Conservation (phyloP, 2,329 filamentous ascomycete species). For the Cladosporium sp. region DNA sequence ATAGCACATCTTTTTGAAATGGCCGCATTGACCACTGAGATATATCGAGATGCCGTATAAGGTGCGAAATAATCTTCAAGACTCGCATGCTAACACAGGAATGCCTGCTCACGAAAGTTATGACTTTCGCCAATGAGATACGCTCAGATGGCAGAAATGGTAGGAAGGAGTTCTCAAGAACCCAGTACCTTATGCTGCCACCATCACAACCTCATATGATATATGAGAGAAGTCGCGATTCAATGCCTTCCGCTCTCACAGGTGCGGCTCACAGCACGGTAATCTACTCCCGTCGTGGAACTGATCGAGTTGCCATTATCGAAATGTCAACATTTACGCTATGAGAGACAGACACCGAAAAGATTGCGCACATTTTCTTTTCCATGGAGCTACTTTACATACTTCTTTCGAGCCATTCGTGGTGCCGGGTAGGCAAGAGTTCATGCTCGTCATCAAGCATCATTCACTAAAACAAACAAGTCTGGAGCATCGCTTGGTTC, state of each 20-base stretch:
- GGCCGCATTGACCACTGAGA: not conserved
- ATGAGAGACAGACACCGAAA: not conserved
- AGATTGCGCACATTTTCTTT: not conserved
- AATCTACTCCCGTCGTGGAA: not conserved
- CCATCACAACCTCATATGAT: not conserved
- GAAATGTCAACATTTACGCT: not conserved
- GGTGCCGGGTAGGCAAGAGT: not conserved
- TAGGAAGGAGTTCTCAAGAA: too few species aligned
- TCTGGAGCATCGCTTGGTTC: not conserved
- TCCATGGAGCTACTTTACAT: not conserved
- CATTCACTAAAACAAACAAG: not conserved
- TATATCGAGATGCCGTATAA: not conserved
- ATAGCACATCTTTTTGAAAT: not conserved
- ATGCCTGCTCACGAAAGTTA: too few species aligned
- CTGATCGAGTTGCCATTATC: not conserved
- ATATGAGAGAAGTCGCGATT: not conserved
- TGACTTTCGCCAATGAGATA: too few species aligned
- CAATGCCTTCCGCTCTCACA: not conserved
- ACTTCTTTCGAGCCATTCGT: not conserved
- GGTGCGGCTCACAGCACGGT: not conserved
- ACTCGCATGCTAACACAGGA: too few species aligned
- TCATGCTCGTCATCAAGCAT: not conserved
- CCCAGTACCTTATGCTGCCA: too few species aligned
- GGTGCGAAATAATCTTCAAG: too few species aligned
- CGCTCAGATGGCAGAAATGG: too few species aligned